phyloP scores from a whole-genome alignment of 169 alveolate genomes.

The Sarcocystis neurona region DNA sequence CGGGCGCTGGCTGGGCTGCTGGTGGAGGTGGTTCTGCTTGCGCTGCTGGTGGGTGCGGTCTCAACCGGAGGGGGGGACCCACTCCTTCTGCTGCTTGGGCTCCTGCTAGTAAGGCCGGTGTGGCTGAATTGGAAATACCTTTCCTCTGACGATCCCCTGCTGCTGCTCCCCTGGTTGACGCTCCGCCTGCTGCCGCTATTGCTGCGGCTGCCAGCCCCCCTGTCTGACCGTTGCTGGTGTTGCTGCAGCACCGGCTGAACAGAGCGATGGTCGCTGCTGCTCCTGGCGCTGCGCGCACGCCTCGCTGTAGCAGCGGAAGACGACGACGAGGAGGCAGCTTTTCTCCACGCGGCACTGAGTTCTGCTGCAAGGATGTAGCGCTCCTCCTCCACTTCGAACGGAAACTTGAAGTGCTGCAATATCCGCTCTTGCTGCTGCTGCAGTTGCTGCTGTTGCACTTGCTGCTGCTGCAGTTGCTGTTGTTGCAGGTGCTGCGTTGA shows the following conservation, averaged over 20 bases:
- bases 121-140: too few species aligned
- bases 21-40: too few species aligned
- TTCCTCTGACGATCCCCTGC: too few species aligned
- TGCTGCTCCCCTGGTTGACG: too few species aligned
- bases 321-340: background rate
- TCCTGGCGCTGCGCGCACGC: background rate
- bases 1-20: too few species aligned
- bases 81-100: background rate
- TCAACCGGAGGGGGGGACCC: background rate
- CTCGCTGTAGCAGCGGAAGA: slow-evolving; percentile 31
- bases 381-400: slow-evolving; percentile 3
- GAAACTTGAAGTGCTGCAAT: background rate
- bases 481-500: background rate
- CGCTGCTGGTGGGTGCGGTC: too few species aligned
- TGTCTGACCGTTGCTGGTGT: slow-evolving; percentile 9
- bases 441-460: slow-evolving; percentile 14
- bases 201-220: slow-evolving; percentile 1
- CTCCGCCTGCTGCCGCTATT: background rate
- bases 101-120: too few species aligned
- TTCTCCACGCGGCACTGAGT: background rate
- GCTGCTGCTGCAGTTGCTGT: slow-evolving; percentile 2
- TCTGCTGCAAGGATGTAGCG: background rate
- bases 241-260: slow-evolving; percentile 14
- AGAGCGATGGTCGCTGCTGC: background rate
- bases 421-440: background rate